These are phyloP conservation scores for Terana coerulea DNA, from an alignment of 768 basidiomycete species.

Conservation along the genomic window DNA sequence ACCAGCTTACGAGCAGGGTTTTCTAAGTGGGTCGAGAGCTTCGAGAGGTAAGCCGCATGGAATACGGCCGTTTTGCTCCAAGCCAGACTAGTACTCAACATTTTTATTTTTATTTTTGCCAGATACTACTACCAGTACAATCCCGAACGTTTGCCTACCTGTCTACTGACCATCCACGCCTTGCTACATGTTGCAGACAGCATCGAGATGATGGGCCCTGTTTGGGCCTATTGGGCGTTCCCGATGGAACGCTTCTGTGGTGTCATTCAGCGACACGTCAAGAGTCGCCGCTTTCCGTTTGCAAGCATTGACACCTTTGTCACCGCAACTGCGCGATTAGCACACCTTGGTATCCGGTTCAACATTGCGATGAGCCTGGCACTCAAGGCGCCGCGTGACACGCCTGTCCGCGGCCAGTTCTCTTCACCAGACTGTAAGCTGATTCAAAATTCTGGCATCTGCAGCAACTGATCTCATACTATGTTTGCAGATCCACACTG, in stretches of 20 bases:
- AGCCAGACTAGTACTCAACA: background rate
- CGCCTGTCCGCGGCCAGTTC: background rate
- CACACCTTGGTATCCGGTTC: conserved; percentile 16
- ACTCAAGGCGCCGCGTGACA: background rate
- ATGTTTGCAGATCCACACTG: background rate
- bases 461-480: background rate
- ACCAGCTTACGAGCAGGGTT: conserved; percentile 27
- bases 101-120: background rate
- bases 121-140: conserved; percentile 28
- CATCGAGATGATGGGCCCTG: conserved; percentile 20
- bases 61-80: no score
- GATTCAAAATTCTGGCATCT: background rate
- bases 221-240: conserved; percentile 29
- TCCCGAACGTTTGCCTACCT: conserved; percentile 21
- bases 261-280: conserved; percentile 16
- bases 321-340: conserved; percentile 5
- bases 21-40: conserved; percentile 33
- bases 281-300: conserved; percentile 18
- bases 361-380: background rate
- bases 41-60: conserved; percentile 31
- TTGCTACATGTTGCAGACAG: conserved; percentile 28
- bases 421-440: background rate
- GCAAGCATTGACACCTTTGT: conserved; percentile 16
- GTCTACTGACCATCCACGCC: conserved; percentile 31
- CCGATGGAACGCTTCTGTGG: conserved; percentile 29